A percentile compares a stretch with the other conserved stretches of the same genome.
Conservation (phyloP, 2,329 filamentous ascomycete genomes). For the Simplicillium aogashimaense region DNA sequence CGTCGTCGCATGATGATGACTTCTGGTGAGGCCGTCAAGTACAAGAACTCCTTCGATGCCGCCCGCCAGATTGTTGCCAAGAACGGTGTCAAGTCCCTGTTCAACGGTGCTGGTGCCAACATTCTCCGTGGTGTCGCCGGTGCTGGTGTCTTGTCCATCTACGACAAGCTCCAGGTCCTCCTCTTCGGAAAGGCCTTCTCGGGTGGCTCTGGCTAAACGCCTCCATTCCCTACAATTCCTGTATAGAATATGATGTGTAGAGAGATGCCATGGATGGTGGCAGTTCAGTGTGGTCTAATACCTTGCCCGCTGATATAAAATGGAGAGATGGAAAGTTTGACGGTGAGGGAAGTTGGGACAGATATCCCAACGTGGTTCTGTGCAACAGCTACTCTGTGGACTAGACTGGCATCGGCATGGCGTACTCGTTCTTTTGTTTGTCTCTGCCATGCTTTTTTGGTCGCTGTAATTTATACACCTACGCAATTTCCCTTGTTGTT, state of each 20-base stretch:
- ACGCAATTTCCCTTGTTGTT: slow-evolving; percentile 42
- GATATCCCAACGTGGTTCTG: slow-evolving; percentile 26
- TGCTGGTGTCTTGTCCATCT: slow-evolving; percentile 99
- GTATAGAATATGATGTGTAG: slow-evolving; percentile 29
- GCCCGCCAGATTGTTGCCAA: slow-evolving; percentile 93
- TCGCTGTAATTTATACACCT: slow-evolving; percentile 56
- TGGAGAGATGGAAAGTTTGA: slow-evolving; percentile 36
- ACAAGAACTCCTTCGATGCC: slow-evolving; percentile 93
- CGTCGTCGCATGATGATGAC: slow-evolving; percentile 99
- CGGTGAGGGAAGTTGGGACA: slow-evolving; percentile 30
- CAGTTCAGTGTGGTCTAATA: slow-evolving; percentile 24
- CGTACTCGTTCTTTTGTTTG: slow-evolving; percentile 29
- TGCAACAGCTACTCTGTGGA: slow-evolving; percentile 31
- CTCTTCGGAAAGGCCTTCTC: slow-evolving; percentile 99
- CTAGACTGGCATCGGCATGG: slow-evolving; percentile 40
- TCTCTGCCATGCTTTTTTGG: slow-evolving; percentile 36
- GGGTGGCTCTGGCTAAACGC: slow-evolving; percentile 40
- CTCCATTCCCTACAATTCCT: slow-evolving; percentile 20
- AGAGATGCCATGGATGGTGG: slow-evolving; percentile 10
- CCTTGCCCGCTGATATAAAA: slow-evolving; percentile 28
- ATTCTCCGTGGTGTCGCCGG: slow-evolving; percentile 99
- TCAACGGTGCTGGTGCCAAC: slow-evolving; percentile 99
- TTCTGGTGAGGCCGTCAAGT: slow-evolving; percentile 95
- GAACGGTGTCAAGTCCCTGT: slow-evolving; percentile 97
- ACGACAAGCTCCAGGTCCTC: slow-evolving; percentile 98